Percentiles rank a stretch among this genome's conserved stretches.
Conservation (phyloP, 2,329 filamentous ascomycete species). For the Penicillium hesseltinei region DNA sequence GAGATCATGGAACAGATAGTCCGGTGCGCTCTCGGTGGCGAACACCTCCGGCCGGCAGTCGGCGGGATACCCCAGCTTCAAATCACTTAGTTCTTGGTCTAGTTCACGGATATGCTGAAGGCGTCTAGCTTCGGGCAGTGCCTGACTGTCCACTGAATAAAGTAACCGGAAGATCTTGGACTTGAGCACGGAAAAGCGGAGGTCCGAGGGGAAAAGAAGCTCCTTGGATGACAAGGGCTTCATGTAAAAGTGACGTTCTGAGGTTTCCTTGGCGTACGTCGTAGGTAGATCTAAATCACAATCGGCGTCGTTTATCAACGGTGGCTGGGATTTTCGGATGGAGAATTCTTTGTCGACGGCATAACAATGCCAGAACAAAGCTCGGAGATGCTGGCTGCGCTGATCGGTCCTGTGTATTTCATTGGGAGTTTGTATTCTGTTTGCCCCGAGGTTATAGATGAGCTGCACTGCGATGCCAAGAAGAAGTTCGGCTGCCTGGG, state of each 20-base stretch:
- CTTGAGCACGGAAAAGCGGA: slow-evolving; percentile 25
- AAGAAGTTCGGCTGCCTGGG: slow-evolving; percentile 19
- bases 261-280: slow-evolving; percentile 19
- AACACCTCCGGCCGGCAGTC: slow-evolving; percentile 21
- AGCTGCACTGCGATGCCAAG: slow-evolving; percentile 24
- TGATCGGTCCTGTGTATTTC: slow-evolving; percentile 3
- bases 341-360: slow-evolving; percentile 25
- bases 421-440: slow-evolving; percentile 6
- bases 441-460: slow-evolving; percentile 21
- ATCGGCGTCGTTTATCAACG: slow-evolving; percentile 22
- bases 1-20: slow-evolving; percentile 26
- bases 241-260: slow-evolving; percentile 22
- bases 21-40: slow-evolving; percentile 15
- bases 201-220: slow-evolving; percentile 27
- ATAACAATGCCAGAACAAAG: slow-evolving; percentile 28
- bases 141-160: slow-evolving; percentile 17
- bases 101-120: slow-evolving; percentile 26
- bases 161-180: slow-evolving; percentile 23
- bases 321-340: slow-evolving; percentile 20
- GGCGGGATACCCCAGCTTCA: slow-evolving; percentile 20
- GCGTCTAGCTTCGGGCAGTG: slow-evolving; percentile 17
- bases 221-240: slow-evolving; percentile 20
- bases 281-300: slow-evolving; percentile 25
- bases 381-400: slow-evolving; percentile 20
- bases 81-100: slow-evolving; percentile 22